Evolutionary conservation across 2,329 filamentous ascomycete genomes (phyloP).

Genomic region (Parasarocladium wereldwijsianum): DNA sequence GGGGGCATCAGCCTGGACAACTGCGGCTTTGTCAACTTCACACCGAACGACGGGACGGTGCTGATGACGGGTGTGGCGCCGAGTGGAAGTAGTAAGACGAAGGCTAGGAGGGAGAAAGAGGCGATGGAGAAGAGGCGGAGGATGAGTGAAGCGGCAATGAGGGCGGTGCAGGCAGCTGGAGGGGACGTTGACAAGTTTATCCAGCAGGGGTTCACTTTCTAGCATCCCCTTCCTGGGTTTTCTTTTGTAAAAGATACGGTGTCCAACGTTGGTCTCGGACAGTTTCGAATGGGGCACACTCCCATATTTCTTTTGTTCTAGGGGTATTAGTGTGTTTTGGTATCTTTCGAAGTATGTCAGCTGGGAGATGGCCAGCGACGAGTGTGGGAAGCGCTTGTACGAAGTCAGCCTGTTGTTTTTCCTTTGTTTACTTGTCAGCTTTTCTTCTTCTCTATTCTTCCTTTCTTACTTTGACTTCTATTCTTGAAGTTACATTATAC

Average conservation of each 20-base stretch:
- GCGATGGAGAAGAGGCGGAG: constrained; percentile 60
- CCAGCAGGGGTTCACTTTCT: constrained; percentile 33
- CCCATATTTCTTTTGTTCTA: neutral
- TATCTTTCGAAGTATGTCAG: no score
- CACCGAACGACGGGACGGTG: constrained; percentile 59
- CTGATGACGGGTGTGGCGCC: constrained; percentile 86
- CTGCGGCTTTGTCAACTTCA: constrained; percentile 90
- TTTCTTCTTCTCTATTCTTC: neutral
- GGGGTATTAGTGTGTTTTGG: no score
- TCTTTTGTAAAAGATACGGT: neutral
- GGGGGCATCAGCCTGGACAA: constrained; percentile 20
- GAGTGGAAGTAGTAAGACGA: constrained; percentile 83
- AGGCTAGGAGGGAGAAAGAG: constrained; percentile 81
- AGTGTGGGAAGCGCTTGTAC: no score
- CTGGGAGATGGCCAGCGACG: no score
- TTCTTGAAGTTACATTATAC: no score
- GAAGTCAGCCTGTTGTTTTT: neutral
- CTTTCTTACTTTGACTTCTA: neutral
- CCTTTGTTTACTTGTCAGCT: neutral
- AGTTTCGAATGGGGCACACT: no score
- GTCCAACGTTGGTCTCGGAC: neutral
- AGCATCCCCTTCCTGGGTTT: constrained; percentile 4
- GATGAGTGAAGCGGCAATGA: constrained; percentile 52
- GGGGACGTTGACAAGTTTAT: constrained; percentile 45
- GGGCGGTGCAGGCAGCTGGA: constrained; percentile 55